These are phyloP conservation scores for Starmerella asiatica DNA, from an alignment of 805 yeast genomes.

Conservation along the genomic window DNA sequence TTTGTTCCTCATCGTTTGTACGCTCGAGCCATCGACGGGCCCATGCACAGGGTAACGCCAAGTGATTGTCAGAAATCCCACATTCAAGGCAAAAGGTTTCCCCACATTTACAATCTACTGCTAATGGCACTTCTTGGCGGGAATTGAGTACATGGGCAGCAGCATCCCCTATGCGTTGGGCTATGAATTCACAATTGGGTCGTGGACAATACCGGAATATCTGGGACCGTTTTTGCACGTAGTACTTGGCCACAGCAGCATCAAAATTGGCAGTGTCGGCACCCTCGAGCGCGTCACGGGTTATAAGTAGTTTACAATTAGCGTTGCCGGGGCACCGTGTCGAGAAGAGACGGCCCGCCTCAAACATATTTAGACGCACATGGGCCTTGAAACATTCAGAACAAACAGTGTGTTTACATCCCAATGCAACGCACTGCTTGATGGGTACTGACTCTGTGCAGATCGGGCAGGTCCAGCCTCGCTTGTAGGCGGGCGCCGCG, in stretches of 20 bases:
- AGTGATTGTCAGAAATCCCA: slow-evolving; percentile 51
- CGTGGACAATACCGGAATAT: slow-evolving; percentile 15
- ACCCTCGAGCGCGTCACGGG: slow-evolving; percentile 24
- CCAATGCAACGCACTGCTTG: slow-evolving; percentile 24
- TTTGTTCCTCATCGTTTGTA: slow-evolving; percentile 77
- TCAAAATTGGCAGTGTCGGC: slow-evolving; percentile 1
- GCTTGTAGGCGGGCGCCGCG: background rate
- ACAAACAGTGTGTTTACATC: slow-evolving; percentile 66
- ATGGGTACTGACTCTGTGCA: background rate
- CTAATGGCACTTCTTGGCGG: background rate
- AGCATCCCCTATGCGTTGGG: slow-evolving; percentile 33
- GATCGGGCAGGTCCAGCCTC: slow-evolving; percentile 7
- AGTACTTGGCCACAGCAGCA: slow-evolving; percentile 3
- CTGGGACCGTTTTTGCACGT: slow-evolving; percentile 1
- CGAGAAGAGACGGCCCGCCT: slow-evolving; percentile 25
- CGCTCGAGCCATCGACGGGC: slow-evolving; percentile 61
- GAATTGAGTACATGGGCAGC: background rate
- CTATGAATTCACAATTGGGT: slow-evolving; percentile 15
- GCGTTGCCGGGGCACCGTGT: slow-evolving; percentile 56
- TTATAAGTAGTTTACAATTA: slow-evolving; percentile 33
- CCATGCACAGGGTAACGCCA: slow-evolving; percentile 68
- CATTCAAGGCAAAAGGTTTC: slow-evolving; percentile 75
- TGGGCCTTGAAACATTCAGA: slow-evolving; percentile 52
- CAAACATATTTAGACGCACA: slow-evolving; percentile 32
- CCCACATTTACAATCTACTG: slow-evolving; percentile 48